Conservation (phyloP, 2,329 filamentous ascomycete genomes). For the Aspergillus viridinutans region DNA sequence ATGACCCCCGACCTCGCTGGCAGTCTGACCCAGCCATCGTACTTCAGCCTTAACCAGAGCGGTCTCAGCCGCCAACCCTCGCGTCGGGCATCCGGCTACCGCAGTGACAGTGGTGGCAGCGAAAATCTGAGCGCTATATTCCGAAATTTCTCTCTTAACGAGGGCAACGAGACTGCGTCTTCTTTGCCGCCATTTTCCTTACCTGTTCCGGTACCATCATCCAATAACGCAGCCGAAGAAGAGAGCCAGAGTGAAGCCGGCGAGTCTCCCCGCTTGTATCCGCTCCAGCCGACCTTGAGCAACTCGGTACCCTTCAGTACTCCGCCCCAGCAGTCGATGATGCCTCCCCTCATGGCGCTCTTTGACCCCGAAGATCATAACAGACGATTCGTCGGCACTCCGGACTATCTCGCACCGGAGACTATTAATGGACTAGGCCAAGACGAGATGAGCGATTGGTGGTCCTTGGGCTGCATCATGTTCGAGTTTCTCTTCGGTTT, state of each 20-base stretch:
- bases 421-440: constrained; percentile 94
- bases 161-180: constrained; percentile 48
- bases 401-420: constrained; percentile 93
- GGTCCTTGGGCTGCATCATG: constrained; percentile 97
- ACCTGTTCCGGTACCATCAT: constrained; percentile 30
- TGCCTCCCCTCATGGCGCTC: constrained; percentile 88
- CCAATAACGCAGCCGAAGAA: constrained; percentile 63
- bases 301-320: constrained; percentile 39
- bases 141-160: constrained; percentile 69
- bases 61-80: constrained; percentile 58
- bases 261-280: constrained; percentile 71
- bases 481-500: constrained; percentile 94
- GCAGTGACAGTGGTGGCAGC: constrained; percentile 89
- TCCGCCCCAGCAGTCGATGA: constrained; percentile 63
- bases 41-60: constrained; percentile 67
- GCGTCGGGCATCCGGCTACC: constrained; percentile 69
- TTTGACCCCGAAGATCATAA: constrained; percentile 95
- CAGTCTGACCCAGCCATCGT: constrained; percentile 78
- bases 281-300: constrained; percentile 58
- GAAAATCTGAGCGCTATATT: constrained; percentile 82
- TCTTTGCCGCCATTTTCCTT: constrained; percentile 28
- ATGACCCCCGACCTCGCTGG: constrained; percentile 72
- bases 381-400: constrained; percentile 90
- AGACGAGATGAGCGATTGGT: constrained; percentile 99
- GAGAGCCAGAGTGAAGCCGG: constrained; percentile 66